Percentiles rank a stretch among this genome's conserved stretches.
These are phyloP conservation scores for Aureobasidium uvarum DNA, from an alignment of 2,329 filamentous ascomycete species.

Conservation along the genomic window DNA sequence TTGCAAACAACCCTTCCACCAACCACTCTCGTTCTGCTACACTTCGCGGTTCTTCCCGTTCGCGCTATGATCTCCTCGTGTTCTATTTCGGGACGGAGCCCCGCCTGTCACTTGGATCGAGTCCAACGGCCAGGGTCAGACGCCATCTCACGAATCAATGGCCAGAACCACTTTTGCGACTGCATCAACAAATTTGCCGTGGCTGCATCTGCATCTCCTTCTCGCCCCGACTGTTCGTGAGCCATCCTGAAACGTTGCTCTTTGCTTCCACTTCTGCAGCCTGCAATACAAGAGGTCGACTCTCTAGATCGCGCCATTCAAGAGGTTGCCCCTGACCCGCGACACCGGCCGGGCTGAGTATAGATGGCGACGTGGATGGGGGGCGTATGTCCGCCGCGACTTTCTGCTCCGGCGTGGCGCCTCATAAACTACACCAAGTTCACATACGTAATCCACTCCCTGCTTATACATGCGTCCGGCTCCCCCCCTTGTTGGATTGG, in stretches of 20 bases:
- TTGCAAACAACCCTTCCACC: constrained; percentile 10
- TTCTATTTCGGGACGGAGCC: constrained; percentile 10
- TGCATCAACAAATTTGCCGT: constrained; percentile 15
- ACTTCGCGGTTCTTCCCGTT: constrained; percentile 15
- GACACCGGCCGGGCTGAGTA: constrained; percentile 8
- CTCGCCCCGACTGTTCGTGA: constrained; percentile 14
- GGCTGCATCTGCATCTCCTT: constrained; percentile 10
- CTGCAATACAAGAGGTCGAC: background rate
- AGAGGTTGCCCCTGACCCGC: constrained; percentile 5
- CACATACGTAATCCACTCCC: constrained; percentile 19
- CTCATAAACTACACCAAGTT: constrained; percentile 6
- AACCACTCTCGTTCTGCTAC: constrained; percentile 11
- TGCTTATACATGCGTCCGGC: constrained; percentile 22
- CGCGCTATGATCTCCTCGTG: constrained; percentile 16
- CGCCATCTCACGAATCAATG: constrained; percentile 20
- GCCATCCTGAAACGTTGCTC: constrained; percentile 5
- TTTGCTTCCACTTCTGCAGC: background rate
- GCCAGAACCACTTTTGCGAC: constrained; percentile 18
- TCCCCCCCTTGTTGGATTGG: constrained; percentile 2
- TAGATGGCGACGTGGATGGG: background rate
- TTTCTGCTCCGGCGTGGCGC: constrained; percentile 16
- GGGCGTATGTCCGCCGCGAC: constrained; percentile 19
- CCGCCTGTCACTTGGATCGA: constrained; percentile 20
- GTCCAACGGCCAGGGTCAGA: constrained; percentile 17
- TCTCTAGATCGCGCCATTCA: background rate